These are phyloP conservation scores for Stephanodiscus minutulus DNA, from an alignment of 108 stramenopile species.

Conservation along the genomic window DNA sequence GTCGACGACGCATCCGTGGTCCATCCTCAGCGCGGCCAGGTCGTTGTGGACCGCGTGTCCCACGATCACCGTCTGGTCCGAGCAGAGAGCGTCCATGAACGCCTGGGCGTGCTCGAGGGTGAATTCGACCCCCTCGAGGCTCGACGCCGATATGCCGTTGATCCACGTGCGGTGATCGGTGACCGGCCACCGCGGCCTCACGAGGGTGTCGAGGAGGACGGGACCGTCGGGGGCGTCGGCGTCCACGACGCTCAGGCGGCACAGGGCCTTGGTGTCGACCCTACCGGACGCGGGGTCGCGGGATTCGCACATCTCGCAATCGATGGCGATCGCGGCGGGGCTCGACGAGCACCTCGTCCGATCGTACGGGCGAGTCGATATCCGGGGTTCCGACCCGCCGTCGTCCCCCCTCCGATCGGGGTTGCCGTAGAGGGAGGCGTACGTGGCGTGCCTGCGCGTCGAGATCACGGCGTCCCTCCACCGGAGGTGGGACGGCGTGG, in stretches of 20 bases:
- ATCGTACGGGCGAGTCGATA: slow-evolving; percentile 78
- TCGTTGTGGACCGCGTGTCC: slow-evolving; percentile 93
- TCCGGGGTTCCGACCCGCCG: slow-evolving; percentile 69
- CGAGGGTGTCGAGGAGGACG: slow-evolving; percentile 92
- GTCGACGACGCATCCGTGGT: slow-evolving; percentile 78
- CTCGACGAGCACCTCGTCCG: slow-evolving; percentile 64
- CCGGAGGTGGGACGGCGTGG: slow-evolving; percentile 61
- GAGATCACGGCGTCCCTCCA: slow-evolving; percentile 67
- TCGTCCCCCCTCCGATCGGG: slow-evolving; percentile 49
- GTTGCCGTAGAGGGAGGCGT: slow-evolving; percentile 53
- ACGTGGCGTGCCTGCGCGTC: slow-evolving; percentile 60
- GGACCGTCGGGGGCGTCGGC: slow-evolving; percentile 77
- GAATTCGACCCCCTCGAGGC: slow-evolving; percentile 84
- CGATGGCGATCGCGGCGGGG: slow-evolving; percentile 93
- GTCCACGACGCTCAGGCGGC: slow-evolving; percentile 91
- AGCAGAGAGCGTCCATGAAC: slow-evolving; percentile 90
- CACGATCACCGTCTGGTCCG: slow-evolving; percentile 89
- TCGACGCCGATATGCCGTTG: slow-evolving; percentile 86
- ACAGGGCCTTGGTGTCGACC: slow-evolving; percentile 80
- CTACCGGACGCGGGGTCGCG: slow-evolving; percentile 84
- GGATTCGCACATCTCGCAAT: slow-evolving; percentile 98
- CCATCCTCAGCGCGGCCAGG: slow-evolving; percentile 77
- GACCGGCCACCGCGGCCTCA: slow-evolving; percentile 93
- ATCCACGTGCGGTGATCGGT: slow-evolving; percentile 85
- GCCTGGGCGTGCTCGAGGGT: slow-evolving; percentile 94